A percentile compares a stretch with the other conserved stretches of the same genome.
phyloP scores from a whole-genome alignment of 2,329 filamentous ascomycete species.

The Trichoderma gracile region DNA sequence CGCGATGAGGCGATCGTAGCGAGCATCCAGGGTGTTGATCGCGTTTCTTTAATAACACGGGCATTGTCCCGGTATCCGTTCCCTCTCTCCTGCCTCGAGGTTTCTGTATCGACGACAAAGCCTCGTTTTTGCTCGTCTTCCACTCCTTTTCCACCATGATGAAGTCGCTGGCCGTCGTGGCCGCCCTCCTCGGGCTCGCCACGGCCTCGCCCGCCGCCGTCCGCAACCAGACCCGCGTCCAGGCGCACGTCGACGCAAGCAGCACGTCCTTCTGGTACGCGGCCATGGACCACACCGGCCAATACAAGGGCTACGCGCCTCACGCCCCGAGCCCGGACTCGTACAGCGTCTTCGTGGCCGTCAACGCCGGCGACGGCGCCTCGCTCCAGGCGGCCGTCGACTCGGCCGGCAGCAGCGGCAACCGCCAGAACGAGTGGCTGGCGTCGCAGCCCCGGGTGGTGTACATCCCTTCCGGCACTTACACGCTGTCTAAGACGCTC shows the following conservation, averaged over 20 bases:
- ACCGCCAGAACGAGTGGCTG: slow-evolving; percentile 43
- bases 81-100: not conserved
- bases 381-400: slow-evolving; percentile 45
- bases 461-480: slow-evolving; percentile 47
- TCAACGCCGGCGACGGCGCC: slow-evolving; percentile 40
- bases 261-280: slow-evolving; percentile 44
- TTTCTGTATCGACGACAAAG: not conserved
- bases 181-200: slow-evolving; percentile 27
- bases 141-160: slow-evolving; percentile 25
- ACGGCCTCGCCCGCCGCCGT: slow-evolving; percentile 27
- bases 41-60: not conserved
- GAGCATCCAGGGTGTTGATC: not conserved
- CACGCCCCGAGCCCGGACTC: slow-evolving; percentile 40
- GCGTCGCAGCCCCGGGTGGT: slow-evolving; percentile 45
- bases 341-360: slow-evolving; percentile 44
- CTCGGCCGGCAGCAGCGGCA: slow-evolving; percentile 38
- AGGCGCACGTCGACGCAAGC: not conserved
- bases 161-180: slow-evolving; percentile 25
- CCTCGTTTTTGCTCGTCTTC: not conserved
- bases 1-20: slow-evolving; percentile 3
- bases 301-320: slow-evolving; percentile 42
- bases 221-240: slow-evolving; percentile 1
- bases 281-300: slow-evolving; percentile 44
- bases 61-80: slow-evolving; percentile 9
- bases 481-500: slow-evolving; percentile 43